Base-by-base conservation (phyloP, 306 rosid genomes). In the Vicia sativa region DNA sequence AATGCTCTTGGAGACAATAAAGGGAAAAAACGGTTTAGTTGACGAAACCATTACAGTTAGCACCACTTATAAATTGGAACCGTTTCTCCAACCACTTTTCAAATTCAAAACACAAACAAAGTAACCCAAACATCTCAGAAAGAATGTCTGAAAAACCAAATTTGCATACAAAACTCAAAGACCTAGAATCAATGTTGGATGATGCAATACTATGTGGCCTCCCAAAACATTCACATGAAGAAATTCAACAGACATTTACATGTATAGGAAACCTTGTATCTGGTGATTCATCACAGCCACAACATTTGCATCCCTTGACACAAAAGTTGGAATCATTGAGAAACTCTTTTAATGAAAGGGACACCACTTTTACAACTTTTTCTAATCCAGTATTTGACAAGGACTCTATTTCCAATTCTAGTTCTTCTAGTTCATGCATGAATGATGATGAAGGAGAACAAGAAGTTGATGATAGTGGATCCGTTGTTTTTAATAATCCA, bases 361-460 rank as follows among this genome's bases (percentile, higher is more conserved):
- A 68, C 29, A 54, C 23, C 49, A 28, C 2, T 23, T 57, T 21
- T 14, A 41, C 58, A 14, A 21, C 55, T n/a, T 14, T 74, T 5
- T 8, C 64, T 4, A 0, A 7, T 12, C 61, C 67, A 9, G 78
- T 26, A 0, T 19, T 23, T 4, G 84, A 77, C 11, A 62, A 48
- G 1, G 77, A 19, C 9, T 11, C 39, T 12, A 13, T 28, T 26
- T 55, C 62, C 0, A 55, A 53, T 53, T 84, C 85, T 2, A 7
- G 70, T 29, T 84, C 83, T 73, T 79, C 88, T 71, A 69, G 78
- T 15, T 83, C 85, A 0, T 61, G 80, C 16, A 37, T 77, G 14
- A 57, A 74, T 55, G 86, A 84, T 4, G 87, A n/a, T 3, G 68
- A 16, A 25, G 70, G 23, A 23, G 79, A 0, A 12, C 9, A 7